These are phyloP conservation scores for Botryobasidium botryosum DNA, from an alignment of 768 basidiomycete species.

Conservation along the genomic window DNA sequence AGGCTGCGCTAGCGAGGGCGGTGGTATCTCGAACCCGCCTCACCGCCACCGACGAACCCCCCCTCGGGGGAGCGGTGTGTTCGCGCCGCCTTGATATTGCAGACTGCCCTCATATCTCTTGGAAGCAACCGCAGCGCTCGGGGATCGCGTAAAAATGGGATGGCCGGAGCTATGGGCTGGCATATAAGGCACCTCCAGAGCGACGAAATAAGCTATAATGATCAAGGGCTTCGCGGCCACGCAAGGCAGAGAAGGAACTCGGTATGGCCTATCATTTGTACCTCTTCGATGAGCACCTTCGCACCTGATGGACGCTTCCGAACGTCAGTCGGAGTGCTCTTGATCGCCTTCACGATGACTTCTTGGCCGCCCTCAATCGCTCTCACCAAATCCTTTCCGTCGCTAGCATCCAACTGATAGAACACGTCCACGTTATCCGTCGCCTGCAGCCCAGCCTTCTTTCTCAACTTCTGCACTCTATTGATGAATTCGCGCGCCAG, in stretches of 20 bases:
- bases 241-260: conserved; percentile 60
- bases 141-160: too few relatives aligned
- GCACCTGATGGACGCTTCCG: conserved; percentile 32
- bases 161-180: too few relatives aligned
- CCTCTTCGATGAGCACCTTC: conserved; percentile 58
- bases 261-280: conserved; percentile 67
- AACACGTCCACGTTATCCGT: conserved; percentile 87
- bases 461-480: conserved; percentile 85
- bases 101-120: too few relatives aligned
- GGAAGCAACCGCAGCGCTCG: too few relatives aligned
- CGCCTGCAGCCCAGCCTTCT: conserved; percentile 88
- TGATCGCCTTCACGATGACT: conserved; percentile 54
- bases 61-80: too few relatives aligned
- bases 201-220: too few relatives aligned
- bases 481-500: conserved; percentile 80
- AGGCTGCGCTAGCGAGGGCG: too few relatives aligned
- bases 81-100: too few relatives aligned
- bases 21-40: too few relatives aligned
- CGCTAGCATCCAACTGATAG: conserved; percentile 59
- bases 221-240: too few relatives aligned
- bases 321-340: conserved; percentile 47
- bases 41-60: too few relatives aligned
- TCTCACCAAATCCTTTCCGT: conserved; percentile 41
- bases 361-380: conserved; percentile 53
- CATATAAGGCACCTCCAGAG: too few relatives aligned